Evolutionary conservation across 352 stramenopile genomes (phyloP), one percentile per base, ranked within the genome.

Genomic region (Plasmopara halstedii): DNA sequence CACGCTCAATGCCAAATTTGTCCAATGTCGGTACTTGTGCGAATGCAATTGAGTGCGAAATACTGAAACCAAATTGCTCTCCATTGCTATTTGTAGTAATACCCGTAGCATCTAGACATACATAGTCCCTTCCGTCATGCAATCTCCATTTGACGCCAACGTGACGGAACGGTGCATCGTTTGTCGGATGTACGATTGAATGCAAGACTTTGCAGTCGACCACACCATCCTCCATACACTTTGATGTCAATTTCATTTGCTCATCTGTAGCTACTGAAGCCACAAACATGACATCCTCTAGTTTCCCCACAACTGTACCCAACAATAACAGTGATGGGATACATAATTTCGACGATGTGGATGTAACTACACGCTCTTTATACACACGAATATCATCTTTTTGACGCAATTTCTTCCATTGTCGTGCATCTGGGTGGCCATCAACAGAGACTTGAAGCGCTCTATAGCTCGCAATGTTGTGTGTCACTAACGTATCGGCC

Each of bases 121-220:
- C 63, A 32, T 74, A 71, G 57, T 85, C 73, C 26, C 65, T 54
- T 23, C 68, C 56, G 44, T 70, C 62, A 15, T 67, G 63, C 19
- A 80, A 48, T 17, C 70, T 35, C 70, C 69, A 85, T 58, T 81
- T 85, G 58, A 87, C 47, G 6, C 70, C 62, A 14, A 85, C 26
- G 34, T 74, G 61, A 3, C 64, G 54, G 54, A 87, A 85, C 40
- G 75, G 75, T 7, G 74, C 65, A 15, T 57, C 44, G 10, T 50
- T 31, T 3, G 51, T 75, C 6, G 72, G 72, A 1, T 38, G 43
- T 38, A 65, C 50, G 13, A 85, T 50, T 23, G 70, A 65, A 42
- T 74, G 62, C 56, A 87, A 46, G 48, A 87, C 60, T 46, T 71
- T 73, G 33, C 56, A 65, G 46, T 83, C 67, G 14, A 64, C 39